phyloP scores from a whole-genome alignment of 2,329 filamentous ascomycete species.

The Talaromyces sp. region DNA sequence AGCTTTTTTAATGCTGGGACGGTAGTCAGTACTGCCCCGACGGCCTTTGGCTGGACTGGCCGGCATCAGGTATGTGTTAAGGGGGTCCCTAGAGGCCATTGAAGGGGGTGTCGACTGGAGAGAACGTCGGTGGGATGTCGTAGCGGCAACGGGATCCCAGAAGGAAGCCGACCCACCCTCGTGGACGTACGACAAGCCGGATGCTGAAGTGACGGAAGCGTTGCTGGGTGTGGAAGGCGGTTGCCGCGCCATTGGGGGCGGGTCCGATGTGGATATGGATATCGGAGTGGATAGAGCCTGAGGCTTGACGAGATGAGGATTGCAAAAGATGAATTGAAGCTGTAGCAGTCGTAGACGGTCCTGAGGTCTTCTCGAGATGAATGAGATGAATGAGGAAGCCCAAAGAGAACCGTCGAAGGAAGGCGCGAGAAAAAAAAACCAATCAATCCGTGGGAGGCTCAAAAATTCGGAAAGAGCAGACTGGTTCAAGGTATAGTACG shows the following conservation, averaged over 20 bases:
- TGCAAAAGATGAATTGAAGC: not conserved
- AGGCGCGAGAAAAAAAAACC: not conserved
- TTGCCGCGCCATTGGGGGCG: slow-evolving; percentile 31
- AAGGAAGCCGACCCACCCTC: slow-evolving; percentile 27
- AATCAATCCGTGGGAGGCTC: slow-evolving; percentile 31
- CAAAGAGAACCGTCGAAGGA: not conserved
- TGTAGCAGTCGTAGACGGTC: not conserved
- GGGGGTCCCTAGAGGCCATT: slow-evolving; percentile 47
- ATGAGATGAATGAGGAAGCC: not conserved
- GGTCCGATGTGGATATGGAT: slow-evolving; percentile 13
- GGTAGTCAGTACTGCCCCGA: slow-evolving; percentile 65
- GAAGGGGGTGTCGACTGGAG: slow-evolving; percentile 25
- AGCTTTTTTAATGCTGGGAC: slow-evolving; percentile 76
- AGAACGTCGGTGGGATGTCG: slow-evolving; percentile 28
- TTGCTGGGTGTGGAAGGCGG: slow-evolving; percentile 25
- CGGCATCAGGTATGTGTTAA: slow-evolving; percentile 85
- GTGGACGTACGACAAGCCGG: slow-evolving; percentile 28
- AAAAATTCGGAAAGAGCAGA: slow-evolving; percentile 44
- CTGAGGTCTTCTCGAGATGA: not conserved
- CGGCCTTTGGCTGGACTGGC: slow-evolving; percentile 71
- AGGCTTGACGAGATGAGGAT: not conserved
- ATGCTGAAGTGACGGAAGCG: slow-evolving; percentile 22
- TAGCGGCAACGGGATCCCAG: slow-evolving; percentile 22
- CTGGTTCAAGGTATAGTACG: not conserved
- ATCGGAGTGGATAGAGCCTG: not conserved